Evolutionary conservation across 2,329 filamentous ascomycete genomes (phyloP), one percentile per base, ranked within the genome.

Genomic region (Fusarium pininemorale): DNA sequence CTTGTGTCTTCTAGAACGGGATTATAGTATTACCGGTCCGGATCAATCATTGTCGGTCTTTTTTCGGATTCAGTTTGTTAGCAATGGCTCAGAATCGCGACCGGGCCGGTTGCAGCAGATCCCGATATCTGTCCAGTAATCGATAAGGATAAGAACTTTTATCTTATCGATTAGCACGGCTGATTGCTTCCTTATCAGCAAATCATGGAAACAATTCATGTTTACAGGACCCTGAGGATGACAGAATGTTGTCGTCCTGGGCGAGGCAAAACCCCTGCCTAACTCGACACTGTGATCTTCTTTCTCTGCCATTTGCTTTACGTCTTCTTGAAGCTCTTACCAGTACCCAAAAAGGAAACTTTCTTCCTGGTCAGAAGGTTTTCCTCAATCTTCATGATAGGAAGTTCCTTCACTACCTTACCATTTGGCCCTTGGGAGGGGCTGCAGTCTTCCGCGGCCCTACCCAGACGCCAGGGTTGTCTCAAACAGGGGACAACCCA

Each of bases 21-120:
- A 41, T 55, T 55, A 55, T 55, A 55, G 51, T 55, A 55, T 28
- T 30, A 14, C 51, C 51, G 51, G 51, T n/a, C 51, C 51, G 35
- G 6, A 11, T 10, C 6, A 4, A 14, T 22, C 7, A 41, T 2
- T 3, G 15, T 41, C 51, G 51, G 35, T 6, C 7, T 55, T 55
- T 55, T 55, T 55, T 55, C 51, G 51, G 51, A 55, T 18, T 55
- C 24, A 41, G 51, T 2, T 28, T 18, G 11, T 11, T 30, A 41
- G 6, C 11, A 15, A 7, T 54, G n/a, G n/a, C 35, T 54, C 0
- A 28, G 6, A 12, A 8, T 16, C 12, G 5, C 7, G 14, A n/a
- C 35, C 51, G 24, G 51, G 35, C 51, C 51, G 51, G 35, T 32
- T 50, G 3, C 15, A 32, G 6, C 13, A 28, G 45, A 15, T 28